Evolutionary conservation across 208 protist species (phyloP).

Genomic region (Trypanosoma melophagium): DNA sequence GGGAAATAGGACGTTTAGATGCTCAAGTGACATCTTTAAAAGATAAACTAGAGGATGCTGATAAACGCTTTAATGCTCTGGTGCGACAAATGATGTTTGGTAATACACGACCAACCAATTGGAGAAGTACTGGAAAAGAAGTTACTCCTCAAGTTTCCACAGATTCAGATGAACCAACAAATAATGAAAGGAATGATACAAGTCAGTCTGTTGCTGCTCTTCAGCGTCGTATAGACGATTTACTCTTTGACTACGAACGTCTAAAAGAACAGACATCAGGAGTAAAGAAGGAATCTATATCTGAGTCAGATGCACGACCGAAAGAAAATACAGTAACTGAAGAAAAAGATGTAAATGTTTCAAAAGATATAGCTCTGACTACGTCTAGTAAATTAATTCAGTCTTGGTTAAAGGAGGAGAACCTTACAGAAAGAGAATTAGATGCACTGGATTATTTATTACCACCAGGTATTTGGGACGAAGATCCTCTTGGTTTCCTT

Average conservation of each 20-base stretch:
- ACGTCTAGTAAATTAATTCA: constrained; percentile 36
- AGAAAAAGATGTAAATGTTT: neutral
- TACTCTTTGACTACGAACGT: constrained; percentile 19
- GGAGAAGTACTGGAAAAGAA: neutral
- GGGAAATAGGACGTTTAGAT: constrained; percentile 63
- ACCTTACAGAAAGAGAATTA: constrained; percentile 61
- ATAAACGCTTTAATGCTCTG: constrained; percentile 42
- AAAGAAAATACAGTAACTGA: neutral
- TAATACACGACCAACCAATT: neutral
- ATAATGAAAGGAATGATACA: constrained; percentile 4
- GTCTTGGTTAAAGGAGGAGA: constrained; percentile 71
- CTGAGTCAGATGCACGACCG: neutral
- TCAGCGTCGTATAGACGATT: constrained; percentile 25
- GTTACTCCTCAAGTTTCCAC: neutral
- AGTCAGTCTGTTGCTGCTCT: constrained; percentile 11
- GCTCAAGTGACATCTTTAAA: constrained; percentile 61
- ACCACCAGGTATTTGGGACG: constrained; percentile 46
- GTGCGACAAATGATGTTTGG: constrained; percentile 12
- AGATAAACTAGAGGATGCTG: constrained; percentile 62
- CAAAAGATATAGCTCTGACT: neutral
- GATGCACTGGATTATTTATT: constrained; percentile 52
- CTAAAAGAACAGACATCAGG: constrained; percentile 9
- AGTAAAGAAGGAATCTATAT: neutral
- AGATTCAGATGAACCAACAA: neutral
- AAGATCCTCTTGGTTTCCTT: constrained; percentile 69